Evolutionary conservation across 371 early-diverging fungal species (phyloP), one percentile per base, ranked within the genome.

Genomic region (Nematocida parisii): DNA sequence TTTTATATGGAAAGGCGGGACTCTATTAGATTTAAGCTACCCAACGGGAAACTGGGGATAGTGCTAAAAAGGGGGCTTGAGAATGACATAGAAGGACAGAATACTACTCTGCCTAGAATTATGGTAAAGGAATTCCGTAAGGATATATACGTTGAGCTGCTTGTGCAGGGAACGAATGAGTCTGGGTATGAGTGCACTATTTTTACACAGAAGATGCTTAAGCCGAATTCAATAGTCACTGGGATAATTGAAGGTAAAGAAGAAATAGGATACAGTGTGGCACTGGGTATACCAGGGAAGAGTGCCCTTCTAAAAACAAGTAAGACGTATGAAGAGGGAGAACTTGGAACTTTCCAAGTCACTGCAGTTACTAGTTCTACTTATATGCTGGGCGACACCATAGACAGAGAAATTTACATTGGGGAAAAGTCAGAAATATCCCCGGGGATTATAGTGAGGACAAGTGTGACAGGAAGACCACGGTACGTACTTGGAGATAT

Each of bases 201-300:
- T 27, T 75, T 75, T 42, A 66, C 52, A 13, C 67, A 64, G 1
- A 75, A 75, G 44, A 47, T 11, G 5, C 54, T 47, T 5, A 39
- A 52, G 9, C 18, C 45, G 6, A n/a, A 67, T 7, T 46, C 67
- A 24, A 47, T 75, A 18, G 55, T 75, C 9, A 75, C 66, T 9
- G 75, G 75, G 22, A n/a, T 75, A 33, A 75, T 75, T 20, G 46
- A 27, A 27, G n/a, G 40, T 22, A 22, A 46, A 52, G 75, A 75
- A 67, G 75, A 75, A 75, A 33, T 66, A 57, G 75, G 75, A 45
- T 75, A 75, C 52, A 67, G 55, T 11, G 75, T 75, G n/a, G 47
- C 75, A 33, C 75, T 55, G 24, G 75, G 75, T 18, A 9, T 75
- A 18, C 66, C 39, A 11, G 57, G 33, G n/a, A 75, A 64, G 46